Evolutionary conservation across 2,329 filamentous ascomycete species (phyloP).

Genomic region (Stagonosporopsis chrysanthemi): DNA sequence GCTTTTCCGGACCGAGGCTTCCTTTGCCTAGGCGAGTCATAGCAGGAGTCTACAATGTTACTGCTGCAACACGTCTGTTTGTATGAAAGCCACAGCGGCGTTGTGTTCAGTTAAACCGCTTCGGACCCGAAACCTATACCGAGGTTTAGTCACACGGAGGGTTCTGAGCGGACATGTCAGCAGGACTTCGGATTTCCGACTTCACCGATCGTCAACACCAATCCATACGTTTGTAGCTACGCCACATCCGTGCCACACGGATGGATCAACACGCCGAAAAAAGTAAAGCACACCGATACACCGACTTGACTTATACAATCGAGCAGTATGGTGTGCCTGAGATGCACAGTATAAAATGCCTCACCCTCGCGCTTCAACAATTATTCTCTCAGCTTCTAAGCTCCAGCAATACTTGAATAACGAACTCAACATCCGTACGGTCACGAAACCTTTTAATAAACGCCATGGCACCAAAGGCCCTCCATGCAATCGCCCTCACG

Average conservation of each 20-base stretch:
- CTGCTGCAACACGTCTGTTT: neutral
- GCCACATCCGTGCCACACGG: neutral
- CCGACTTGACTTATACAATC: neutral
- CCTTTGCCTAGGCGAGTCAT: neutral
- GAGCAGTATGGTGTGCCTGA: neutral
- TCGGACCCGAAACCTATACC: neutral
- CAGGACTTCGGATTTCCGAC: conserved; percentile 6
- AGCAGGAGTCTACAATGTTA: neutral
- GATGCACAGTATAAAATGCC: neutral
- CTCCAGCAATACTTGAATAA: neutral
- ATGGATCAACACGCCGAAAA: neutral
- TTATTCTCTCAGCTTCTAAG: neutral
- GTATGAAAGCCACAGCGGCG: neutral
- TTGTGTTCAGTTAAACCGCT: neutral
- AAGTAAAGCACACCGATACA: neutral
- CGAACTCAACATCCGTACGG: too few relatives aligned
- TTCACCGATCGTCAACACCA: neutral
- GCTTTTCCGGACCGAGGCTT: conserved; percentile 21
- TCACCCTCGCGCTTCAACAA: neutral
- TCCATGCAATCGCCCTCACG: conserved; percentile 51
- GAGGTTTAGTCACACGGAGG: neutral
- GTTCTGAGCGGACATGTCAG: neutral
- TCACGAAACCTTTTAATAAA: too few relatives aligned
- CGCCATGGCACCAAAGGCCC: conserved; percentile 30
- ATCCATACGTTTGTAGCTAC: neutral